Evolutionary conservation across 2,329 filamentous ascomycete species (phyloP), one percentile per base, ranked within the genome.

Genomic region (Davidsoniella eucalypti): DNA sequence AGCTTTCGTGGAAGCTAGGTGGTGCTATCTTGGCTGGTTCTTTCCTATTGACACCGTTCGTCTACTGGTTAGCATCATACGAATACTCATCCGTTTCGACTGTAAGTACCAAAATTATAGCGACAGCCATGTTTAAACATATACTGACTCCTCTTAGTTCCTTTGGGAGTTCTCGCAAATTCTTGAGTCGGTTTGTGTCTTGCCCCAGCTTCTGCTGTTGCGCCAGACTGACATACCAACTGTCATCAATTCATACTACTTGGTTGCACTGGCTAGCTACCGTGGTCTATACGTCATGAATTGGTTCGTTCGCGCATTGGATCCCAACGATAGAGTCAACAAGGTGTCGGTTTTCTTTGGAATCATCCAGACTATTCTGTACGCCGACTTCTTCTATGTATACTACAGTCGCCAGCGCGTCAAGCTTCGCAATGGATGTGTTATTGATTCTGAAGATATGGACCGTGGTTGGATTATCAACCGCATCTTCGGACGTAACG

Each of bases 221-320:
- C 84, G 90, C 53, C 87, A 95, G 64, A 95, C 90, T n/a, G 87
- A 81, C 23, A 87, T 95, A 0, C 90, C 90, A 0, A 96, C 90
- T 45, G 90, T 95, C 44, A 88, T 96, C 66, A 86, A 94, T 63
- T 94, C 86, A n/a, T 94, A 84, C 67, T 96, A 96, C 65, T 83
- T 96, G 50, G 70, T 92, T 46, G 80, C 87, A 0, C 76, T 95
- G 1, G 90, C 88, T 36, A 82, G 82, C 10, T 96, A 95, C 67
- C 84, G 90, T 52, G 84, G 72, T 45, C 76, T 95, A 54, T 95
- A 96, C 66, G 81, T 94, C 54, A 65, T 94, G 44, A 95, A 94
- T 64, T 96, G 90, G 90, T 81, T 95, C 57, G 68, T 76, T 54
- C 78, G 84, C 29, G 73, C 71, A 52, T 65, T 77, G 18, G 78